These are phyloP conservation scores for Ceratobasidium papillatum DNA, from an alignment of 1,284 basidiomycete species.

Conservation along the genomic window DNA sequence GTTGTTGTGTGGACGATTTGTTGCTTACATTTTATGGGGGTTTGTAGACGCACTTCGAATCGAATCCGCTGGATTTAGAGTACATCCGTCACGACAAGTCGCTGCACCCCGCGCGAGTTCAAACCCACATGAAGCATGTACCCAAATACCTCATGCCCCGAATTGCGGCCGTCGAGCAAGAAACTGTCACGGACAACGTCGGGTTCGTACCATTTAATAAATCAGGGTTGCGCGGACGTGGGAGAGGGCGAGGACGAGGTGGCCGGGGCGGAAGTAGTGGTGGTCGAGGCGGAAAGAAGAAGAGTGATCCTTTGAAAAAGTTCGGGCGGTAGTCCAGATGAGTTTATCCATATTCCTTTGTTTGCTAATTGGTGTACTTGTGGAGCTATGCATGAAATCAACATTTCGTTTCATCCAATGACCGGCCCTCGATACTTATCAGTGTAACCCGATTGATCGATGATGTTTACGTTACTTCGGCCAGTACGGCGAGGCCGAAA, in stretches of 20 bases:
- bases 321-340: constrained; percentile 60
- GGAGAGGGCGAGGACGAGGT: constrained; percentile 62
- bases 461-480: background rate
- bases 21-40: constrained; percentile 4
- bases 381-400: background rate
- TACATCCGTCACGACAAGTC: constrained; percentile 96
- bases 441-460: background rate
- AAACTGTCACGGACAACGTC: constrained; percentile 49
- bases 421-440: too few relatives aligned
- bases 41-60: constrained; percentile 92
- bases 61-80: constrained; percentile 93
- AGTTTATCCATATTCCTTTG: background rate
- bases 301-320: constrained; percentile 78
- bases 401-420: background rate
- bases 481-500: background rate
- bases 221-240: constrained; percentile 55
- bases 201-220: constrained; percentile 80
- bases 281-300: constrained; percentile 66
- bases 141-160: constrained; percentile 93
- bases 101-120: constrained; percentile 85
- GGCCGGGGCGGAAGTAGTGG: constrained; percentile 52
- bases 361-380: background rate
- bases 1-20: constrained; percentile 16
- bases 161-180: constrained; percentile 63
- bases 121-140: constrained; percentile 95